Conservation (phyloP, 2,329 filamentous ascomycete species). For the Akanthomyces uredinophilus region DNA sequence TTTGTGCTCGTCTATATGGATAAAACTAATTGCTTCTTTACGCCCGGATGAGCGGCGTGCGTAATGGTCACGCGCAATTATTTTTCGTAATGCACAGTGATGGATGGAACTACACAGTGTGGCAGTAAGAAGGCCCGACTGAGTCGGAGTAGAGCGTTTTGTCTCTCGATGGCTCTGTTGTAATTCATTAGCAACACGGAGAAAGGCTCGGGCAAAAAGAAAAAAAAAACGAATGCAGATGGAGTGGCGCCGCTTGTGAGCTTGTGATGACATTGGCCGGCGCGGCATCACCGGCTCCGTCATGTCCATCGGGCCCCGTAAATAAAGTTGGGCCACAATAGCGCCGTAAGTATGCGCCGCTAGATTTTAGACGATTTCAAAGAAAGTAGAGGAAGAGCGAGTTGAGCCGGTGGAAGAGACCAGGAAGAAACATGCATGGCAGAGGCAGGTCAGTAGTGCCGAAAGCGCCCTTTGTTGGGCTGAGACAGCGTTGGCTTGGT, state of each 20-base stretch:
- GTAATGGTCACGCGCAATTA: too few species aligned
- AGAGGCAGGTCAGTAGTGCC: background rate
- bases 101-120: too few species aligned
- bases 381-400: background rate
- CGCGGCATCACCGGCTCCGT: constrained; percentile 10
- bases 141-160: background rate
- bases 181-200: background rate
- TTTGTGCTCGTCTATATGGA: background rate
- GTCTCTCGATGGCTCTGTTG: background rate
- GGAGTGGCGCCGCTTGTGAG: background rate
- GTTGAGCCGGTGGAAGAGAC: background rate
- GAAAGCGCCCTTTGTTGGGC: too few species aligned
- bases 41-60: too few species aligned
- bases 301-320: constrained; percentile 4
- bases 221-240: background rate
- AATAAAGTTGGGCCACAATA: background rate
- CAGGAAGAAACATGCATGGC: too few species aligned
- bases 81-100: too few species aligned
- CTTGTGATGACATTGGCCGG: constrained; percentile 9
- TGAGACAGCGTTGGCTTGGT: too few species aligned
- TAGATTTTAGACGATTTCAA: background rate
- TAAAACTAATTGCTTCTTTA: too few species aligned
- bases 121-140: background rate
- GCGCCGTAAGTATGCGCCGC: background rate
- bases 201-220: background rate